Conservation (phyloP, 2,329 filamentous ascomycete genomes). For the Thelonectria discophora region DNA sequence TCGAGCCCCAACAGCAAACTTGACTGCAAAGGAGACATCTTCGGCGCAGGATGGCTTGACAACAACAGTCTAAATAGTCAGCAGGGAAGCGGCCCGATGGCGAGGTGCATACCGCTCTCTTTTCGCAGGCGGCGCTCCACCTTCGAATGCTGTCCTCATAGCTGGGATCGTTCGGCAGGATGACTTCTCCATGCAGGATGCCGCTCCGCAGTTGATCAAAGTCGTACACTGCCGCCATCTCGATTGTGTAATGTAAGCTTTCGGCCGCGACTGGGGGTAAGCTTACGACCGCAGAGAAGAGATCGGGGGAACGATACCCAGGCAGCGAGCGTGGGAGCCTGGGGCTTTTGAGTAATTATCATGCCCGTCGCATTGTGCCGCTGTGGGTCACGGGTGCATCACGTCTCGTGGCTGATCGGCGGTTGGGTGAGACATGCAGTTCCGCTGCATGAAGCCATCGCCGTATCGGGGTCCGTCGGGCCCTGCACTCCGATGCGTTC, state of each 20-base stretch:
- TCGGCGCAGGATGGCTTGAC: slow-evolving; percentile 49
- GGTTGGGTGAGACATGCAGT: slow-evolving; percentile 36
- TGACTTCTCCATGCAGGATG: slow-evolving; percentile 34
- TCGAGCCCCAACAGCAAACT: slow-evolving; percentile 41
- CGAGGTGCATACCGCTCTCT: slow-evolving; percentile 42
- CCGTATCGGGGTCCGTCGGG: slow-evolving; percentile 3
- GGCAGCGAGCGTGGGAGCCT: slow-evolving; percentile 4
- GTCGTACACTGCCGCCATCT: slow-evolving; percentile 28
- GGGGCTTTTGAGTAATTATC: slow-evolving; percentile 24
- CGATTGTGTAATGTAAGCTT: background rate
- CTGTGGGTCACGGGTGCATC: slow-evolving; percentile 18
- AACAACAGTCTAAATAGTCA: slow-evolving; percentile 49
- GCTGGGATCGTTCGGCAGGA: slow-evolving; percentile 43
- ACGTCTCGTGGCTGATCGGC: slow-evolving; percentile 6
- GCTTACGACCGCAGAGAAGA: background rate
- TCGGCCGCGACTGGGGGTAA: background rate
- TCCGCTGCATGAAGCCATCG: slow-evolving; percentile 17
- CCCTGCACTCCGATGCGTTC: background rate
- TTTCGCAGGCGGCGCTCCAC: slow-evolving; percentile 49
- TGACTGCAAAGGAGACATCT: slow-evolving; percentile 44
- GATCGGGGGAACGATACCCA: background rate
- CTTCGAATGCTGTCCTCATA: slow-evolving; percentile 46
- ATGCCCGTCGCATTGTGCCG: slow-evolving; percentile 19
- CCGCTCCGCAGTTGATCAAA: slow-evolving; percentile 28
- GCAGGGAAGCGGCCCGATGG: background rate